Base-by-base conservation (phyloP, 202 grass and related monocot genomes). In the Bolboschoenoplectus hybrid region DNA sequence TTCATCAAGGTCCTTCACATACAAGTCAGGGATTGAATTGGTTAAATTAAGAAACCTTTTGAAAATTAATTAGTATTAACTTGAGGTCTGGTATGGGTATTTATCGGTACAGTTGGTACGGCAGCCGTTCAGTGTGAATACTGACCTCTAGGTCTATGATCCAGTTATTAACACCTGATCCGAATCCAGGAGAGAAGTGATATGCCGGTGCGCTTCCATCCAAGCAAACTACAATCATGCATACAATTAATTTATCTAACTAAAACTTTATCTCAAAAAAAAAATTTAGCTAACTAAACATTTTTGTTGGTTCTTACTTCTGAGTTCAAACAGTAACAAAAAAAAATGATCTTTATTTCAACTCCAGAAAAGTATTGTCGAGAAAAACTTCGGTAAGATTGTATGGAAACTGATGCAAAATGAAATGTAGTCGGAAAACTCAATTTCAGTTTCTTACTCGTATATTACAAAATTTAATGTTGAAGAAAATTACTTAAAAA, bases 131-230 rank as follows among this genome's bases (percentile, higher is more conserved):
- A 26, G 26, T 26, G 26, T 85, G 17, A 46, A 26, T 61, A 80
- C 55, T 46, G 9, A 94, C 94, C 91, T 98, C 96, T 9, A 98
- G 63, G 45, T 92, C 90, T 36, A 98, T 73, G n/a, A 98, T 84
- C 96, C 96, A 98, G 61, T 82, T 95, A 20, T 74, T 86, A 46
- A 65, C 87, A 6, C 96, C 93, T 34, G 85, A 79, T n/a, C 91
- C 93, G 19, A 68, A 91, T 8, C 96, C 91, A 3, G 44, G 88
- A 81, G 90, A 83, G 0, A 95, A 63, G 81, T 98, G 96, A 82
- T 92, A 98, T 34, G 87, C 96, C 7, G 90, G 82, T 9, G 92
- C 83, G 2, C 87, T 95, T 43, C 96, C 96, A 81, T 98, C 96
- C 91, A 94, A 87, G 39, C 96, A 98, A 50, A 95, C 96, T 98